Evolutionary conservation across 2,329 filamentous ascomycete species (phyloP), one percentile per base, ranked within the genome.

Genomic region (Scedosporium minutisporum): DNA sequence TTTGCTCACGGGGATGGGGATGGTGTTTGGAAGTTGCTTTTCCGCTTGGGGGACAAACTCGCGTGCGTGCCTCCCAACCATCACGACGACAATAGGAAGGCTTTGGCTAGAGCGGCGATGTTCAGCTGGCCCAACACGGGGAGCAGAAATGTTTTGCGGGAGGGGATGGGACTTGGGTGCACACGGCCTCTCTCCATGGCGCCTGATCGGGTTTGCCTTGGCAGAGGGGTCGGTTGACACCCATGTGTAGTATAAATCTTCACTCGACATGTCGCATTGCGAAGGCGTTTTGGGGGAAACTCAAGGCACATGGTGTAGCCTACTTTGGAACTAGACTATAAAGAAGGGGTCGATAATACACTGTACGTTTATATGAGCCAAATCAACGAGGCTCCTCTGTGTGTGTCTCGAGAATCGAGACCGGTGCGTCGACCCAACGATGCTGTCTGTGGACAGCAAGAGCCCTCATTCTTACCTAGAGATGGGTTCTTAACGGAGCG

Each of bases 401-500:
- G 10, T 6, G 44, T 12, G 33, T 38, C 33, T 38, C 33, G 33
- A 38, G 9, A 12, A 12, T 38, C 33, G 33, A 38, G 46, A 33
- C 29, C 29, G 29, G 29, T 33, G 29, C 29, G 29, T 33, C 33
- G 33, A 38, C 77, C 87, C 87, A 89, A 80, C 84, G 88, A 86
- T 89, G 87, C 87, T 86, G 82, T 85, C 85, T 82, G 83, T 80
- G 83, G 87, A 82, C 81, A 83, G 87, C 88, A 87, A 83, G 88
- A 82, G 79, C 85, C 83, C 77, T n/a, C 77, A 80, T 83, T 86
- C 79, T 38, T 14, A 82, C 72, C 82, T 78, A 80, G 88, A 84
- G 83, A 84, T 81, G 77, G 80, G 82, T 81, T 80, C 87, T 87
- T 88, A 90, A 91, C 88, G 88, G 88, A 91, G 85, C 88, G 86